Evolutionary conservation across 495 filamentous ascomycete species (phyloP).

Genomic region (Apodospora peruviana): DNA sequence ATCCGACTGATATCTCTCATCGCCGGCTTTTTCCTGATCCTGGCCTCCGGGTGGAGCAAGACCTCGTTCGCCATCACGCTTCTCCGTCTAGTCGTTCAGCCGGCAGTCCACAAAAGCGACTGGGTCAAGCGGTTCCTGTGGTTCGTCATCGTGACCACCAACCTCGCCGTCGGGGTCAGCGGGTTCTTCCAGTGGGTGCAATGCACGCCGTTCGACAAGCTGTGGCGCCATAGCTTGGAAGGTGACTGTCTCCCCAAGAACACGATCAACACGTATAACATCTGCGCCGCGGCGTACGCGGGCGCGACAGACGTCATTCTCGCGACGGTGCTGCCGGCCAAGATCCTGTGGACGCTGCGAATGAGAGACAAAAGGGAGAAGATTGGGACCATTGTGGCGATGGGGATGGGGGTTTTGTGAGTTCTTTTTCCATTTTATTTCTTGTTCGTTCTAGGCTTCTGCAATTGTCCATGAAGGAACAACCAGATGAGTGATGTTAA

Average conservation of each 20-base stretch:
- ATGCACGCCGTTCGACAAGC: slow-evolving; percentile 22
- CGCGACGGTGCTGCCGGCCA: slow-evolving; percentile 26
- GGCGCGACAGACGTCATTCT: slow-evolving; percentile 26
- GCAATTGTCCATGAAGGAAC: too few species aligned
- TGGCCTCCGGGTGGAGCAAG: slow-evolving; percentile 24
- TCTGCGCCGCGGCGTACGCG: slow-evolving; percentile 17
- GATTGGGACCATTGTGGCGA: slow-evolving; percentile 23
- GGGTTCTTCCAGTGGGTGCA: slow-evolving; percentile 17
- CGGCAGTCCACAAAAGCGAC: background rate
- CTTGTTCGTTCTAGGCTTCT: background rate
- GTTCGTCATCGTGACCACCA: slow-evolving; percentile 21
- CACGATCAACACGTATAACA: slow-evolving; percentile 8
- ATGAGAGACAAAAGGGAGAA: slow-evolving; percentile 22
- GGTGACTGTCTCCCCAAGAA: background rate
- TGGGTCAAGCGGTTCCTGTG: slow-evolving; percentile 10
- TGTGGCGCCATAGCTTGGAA: slow-evolving; percentile 6
- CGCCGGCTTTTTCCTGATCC: slow-evolving; percentile 15
- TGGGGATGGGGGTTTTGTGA: slow-evolving; percentile 24
- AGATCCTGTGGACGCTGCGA: slow-evolving; percentile 19
- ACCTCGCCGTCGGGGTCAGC: slow-evolving; percentile 18
- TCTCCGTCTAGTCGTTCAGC: slow-evolving; percentile 18
- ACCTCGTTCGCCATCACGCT: slow-evolving; percentile 25
- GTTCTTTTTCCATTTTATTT: background rate
- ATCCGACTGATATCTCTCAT: slow-evolving; percentile 11
- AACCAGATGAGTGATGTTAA: background rate